These are phyloP conservation scores for Hanseniaspora singularis DNA, from an alignment of 805 yeast species.

Conservation along the genomic window DNA sequence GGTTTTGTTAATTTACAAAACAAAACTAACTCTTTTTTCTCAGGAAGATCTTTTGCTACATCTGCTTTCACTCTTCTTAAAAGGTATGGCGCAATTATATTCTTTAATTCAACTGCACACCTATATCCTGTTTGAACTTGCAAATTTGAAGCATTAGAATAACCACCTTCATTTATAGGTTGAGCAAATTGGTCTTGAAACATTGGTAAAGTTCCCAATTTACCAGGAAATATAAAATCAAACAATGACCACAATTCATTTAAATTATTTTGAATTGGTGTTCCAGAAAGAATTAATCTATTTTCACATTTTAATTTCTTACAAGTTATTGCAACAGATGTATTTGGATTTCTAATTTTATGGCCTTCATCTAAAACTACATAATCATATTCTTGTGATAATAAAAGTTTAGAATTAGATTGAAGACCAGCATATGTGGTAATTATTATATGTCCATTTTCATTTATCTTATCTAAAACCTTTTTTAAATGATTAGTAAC, in stretches of 20 bases:
- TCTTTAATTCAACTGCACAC: constrained; percentile 84
- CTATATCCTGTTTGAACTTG: constrained; percentile 94
- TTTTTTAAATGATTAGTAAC: constrained; percentile 27
- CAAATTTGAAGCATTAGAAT: constrained; percentile 89
- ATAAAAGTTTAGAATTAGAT: constrained; percentile 48
- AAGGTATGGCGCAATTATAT: constrained; percentile 79
- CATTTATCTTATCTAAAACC: constrained; percentile 44
- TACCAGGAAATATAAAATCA: constrained; percentile 90
- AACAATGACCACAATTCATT: constrained; percentile 89
- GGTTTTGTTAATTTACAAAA: constrained; percentile 73
- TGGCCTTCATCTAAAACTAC: constrained; percentile 93
- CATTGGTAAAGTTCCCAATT: constrained; percentile 87
- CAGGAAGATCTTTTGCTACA: constrained; percentile 89
- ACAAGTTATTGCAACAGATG: constrained; percentile 73
- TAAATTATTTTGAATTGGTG: constrained; percentile 90
- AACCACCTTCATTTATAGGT: constrained; percentile 95
- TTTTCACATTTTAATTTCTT: constrained; percentile 77
- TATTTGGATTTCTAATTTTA: constrained; percentile 87
- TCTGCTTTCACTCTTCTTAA: constrained; percentile 80
- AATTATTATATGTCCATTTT: constrained; percentile 68
- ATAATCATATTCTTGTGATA: constrained; percentile 77
- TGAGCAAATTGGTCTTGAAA: constrained; percentile 84
- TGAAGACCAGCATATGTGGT: constrained; percentile 86
- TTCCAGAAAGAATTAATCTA: constrained; percentile 81
- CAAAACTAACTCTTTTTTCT: constrained; percentile 84